phyloP scores from a whole-genome alignment of 163 green algal species.

The Chlamydomonas reinhardtii region DNA sequence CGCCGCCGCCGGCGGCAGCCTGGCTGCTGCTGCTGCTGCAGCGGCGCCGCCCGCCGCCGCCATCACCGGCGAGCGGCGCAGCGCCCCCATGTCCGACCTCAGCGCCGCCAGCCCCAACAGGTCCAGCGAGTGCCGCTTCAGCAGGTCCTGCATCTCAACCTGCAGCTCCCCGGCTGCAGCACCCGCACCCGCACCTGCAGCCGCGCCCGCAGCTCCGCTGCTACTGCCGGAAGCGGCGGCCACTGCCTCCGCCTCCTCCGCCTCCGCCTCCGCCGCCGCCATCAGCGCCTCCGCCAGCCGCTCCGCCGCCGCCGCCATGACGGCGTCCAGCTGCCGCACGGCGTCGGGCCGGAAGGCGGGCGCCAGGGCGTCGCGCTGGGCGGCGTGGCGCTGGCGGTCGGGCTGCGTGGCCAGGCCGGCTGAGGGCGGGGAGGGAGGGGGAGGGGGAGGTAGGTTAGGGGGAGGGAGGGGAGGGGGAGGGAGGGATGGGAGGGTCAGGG shows the following conservation, averaged over 20 bases:
- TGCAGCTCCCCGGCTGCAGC: not conserved
- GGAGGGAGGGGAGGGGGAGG: no score
- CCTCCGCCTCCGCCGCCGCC: not conserved
- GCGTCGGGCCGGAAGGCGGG: conserved; percentile 31
- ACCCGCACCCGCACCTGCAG: not conserved
- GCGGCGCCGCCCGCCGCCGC: no score
- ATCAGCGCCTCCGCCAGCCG: not conserved
- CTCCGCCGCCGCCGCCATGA: conserved; percentile 10
- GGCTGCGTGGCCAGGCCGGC: conserved; percentile 8
- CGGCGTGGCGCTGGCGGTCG: not conserved
- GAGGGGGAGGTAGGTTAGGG: no score
- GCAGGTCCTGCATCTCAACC: not conserved
- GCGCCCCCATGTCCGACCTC: not conserved
- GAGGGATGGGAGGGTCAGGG: no score
- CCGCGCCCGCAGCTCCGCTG: no score
- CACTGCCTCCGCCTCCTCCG: not conserved
- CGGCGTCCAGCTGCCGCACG: not conserved
- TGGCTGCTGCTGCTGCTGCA: no score
- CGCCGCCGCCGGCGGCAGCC: not conserved
- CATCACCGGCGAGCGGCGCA: not conserved
- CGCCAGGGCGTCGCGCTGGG: conserved; percentile 8
- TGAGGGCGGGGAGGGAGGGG: not conserved
- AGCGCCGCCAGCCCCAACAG: not conserved
- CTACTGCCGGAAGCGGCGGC: no score
- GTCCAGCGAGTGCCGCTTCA: not conserved